A percentile compares a stretch with the other conserved stretches of the same genome.
Evolutionary conservation across 2,329 filamentous ascomycete species (phyloP).

Genomic region (Cladophialophora immunda): DNA sequence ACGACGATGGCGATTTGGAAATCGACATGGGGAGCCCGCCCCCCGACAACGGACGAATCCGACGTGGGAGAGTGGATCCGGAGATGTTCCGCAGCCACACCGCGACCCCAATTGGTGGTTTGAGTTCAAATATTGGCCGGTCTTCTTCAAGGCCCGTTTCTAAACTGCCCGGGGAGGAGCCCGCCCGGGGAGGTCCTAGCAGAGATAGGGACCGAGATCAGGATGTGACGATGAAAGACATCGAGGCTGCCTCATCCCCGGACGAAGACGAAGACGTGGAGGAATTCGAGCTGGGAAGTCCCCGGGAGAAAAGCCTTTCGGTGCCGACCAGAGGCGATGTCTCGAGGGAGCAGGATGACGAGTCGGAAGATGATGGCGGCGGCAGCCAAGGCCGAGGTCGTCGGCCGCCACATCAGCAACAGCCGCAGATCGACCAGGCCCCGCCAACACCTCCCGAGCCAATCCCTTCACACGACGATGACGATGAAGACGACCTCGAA

Average conservation of each 20-base stretch:
- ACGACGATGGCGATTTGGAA: slow-evolving; percentile 53
- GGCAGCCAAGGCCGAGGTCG: neutral
- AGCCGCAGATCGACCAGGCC: slow-evolving; percentile 19
- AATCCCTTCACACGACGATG: slow-evolving; percentile 42
- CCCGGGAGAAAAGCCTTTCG: slow-evolving; percentile 24
- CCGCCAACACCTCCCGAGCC: slow-evolving; percentile 33
- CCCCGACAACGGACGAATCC: slow-evolving; percentile 44
- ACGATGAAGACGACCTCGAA: slow-evolving; percentile 60
- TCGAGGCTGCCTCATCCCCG: slow-evolving; percentile 46
- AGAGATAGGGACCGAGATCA: slow-evolving; percentile 29
- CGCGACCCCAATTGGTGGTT: slow-evolving; percentile 30
- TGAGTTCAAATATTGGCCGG: slow-evolving; percentile 17
- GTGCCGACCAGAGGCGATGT: slow-evolving; percentile 22
- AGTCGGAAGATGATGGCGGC: slow-evolving; percentile 15
- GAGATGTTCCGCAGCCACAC: slow-evolving; percentile 38
- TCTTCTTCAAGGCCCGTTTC: slow-evolving; percentile 6
- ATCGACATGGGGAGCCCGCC: slow-evolving; percentile 59
- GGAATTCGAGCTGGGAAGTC: slow-evolving; percentile 46
- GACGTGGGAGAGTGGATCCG: slow-evolving; percentile 31
- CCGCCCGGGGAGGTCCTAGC: neutral
- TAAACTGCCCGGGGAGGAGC: slow-evolving; percentile 4
- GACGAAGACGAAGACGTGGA: slow-evolving; percentile 57
- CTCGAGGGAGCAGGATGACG: slow-evolving; percentile 22
- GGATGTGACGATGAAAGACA: slow-evolving; percentile 45
- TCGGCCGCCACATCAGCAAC: slow-evolving; percentile 14